Conservation (phyloP, 176 grass and related monocot genomes). For the Aegilops bicornis region DNA sequence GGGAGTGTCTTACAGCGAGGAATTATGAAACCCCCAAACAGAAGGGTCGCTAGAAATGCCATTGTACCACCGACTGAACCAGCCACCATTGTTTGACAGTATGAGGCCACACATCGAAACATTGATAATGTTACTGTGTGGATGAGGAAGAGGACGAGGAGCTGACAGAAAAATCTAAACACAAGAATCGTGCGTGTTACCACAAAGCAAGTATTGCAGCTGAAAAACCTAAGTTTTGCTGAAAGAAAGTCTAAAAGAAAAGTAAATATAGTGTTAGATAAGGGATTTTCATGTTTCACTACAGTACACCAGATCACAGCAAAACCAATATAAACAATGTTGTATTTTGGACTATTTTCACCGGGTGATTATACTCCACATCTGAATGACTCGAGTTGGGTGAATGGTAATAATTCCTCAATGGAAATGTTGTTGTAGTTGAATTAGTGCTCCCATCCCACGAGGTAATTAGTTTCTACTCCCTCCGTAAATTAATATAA, state of each 20-base stretch:
- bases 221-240: neutral
- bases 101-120: conserved; percentile 64
- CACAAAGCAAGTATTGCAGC: neutral
- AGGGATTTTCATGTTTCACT: neutral
- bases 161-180: conserved; percentile 63
- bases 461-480: neutral
- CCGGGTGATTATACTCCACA: neutral
- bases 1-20: conserved; percentile 49
- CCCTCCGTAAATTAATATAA: too few species aligned
- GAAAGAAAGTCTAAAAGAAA: neutral
- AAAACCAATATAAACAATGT: conserved; percentile 1
- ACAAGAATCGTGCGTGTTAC: neutral
- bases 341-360: neutral
- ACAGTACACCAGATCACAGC: neutral
- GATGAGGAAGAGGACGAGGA: conserved; percentile 61
- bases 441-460: neutral
- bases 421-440: neutral
- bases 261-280: neutral
- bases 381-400: neutral
- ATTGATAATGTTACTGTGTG: conserved; percentile 56
- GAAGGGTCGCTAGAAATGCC: conserved; percentile 32
- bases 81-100: conserved; percentile 48
- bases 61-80: conserved; percentile 39
- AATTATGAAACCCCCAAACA: conserved; percentile 80
- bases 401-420: neutral